Evolutionary conservation across 345 rosid species (phyloP).

Genomic region (Eucalyptus viminalis): DNA sequence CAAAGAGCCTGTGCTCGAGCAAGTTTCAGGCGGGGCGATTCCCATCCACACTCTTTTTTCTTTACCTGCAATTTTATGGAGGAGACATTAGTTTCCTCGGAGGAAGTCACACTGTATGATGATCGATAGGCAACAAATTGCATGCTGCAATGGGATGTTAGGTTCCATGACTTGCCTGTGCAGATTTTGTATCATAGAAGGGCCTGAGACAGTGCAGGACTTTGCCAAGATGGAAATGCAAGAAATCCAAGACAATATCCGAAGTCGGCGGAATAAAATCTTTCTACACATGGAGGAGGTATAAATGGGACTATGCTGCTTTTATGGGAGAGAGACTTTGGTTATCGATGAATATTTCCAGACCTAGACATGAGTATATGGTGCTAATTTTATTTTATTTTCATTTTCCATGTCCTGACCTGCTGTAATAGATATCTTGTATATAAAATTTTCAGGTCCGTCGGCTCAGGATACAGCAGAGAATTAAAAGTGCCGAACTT

Average conservation of each 20-base stretch:
- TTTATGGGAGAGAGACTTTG: not conserved
- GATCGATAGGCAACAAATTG: not conserved
- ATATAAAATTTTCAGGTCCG: conserved; percentile 38
- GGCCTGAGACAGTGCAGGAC: conserved; percentile 92
- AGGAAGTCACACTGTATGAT: not conserved
- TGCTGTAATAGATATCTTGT: not conserved
- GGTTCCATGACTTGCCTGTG: not conserved
- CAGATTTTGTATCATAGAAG: conserved; percentile 98
- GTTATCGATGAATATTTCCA: not conserved
- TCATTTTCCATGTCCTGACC: not conserved
- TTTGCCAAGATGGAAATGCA: conserved; percentile 80
- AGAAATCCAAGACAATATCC: conserved; percentile 91
- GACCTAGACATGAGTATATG: not conserved
- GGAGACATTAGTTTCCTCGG: not conserved
- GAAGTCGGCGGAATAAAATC: conserved; percentile 89
- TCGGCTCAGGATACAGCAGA: conserved; percentile 87
- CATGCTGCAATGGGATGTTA: not conserved
- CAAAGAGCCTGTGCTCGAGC: not conserved
- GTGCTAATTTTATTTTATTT: not conserved
- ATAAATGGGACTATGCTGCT: not conserved
- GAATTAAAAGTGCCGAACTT: conserved; percentile 65
- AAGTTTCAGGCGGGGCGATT: not conserved
- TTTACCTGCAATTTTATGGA: not conserved
- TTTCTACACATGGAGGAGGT: conserved; percentile 98
- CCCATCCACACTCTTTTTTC: not conserved